Conservation (phyloP, 129 eudicot species). For the Centaurea solstitialis region DNA sequence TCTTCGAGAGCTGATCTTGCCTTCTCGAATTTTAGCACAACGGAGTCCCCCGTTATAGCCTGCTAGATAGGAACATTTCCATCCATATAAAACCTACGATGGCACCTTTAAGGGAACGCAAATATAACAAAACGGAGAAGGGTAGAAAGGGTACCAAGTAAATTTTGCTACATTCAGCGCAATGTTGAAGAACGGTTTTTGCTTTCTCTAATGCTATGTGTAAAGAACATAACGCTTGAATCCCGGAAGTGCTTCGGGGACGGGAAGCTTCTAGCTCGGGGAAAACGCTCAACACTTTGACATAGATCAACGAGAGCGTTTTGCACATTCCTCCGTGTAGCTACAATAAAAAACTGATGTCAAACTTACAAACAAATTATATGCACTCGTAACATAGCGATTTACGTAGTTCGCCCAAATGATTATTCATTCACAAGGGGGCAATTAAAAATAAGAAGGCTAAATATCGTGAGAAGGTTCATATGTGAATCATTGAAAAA, state of each 20-base stretch:
- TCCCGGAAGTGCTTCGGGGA: conserved; percentile 95
- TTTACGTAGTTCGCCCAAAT: not conserved
- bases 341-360: conserved; percentile 44
- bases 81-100: not conserved
- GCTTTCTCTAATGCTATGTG: conserved; percentile 97
- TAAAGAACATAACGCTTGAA: conserved; percentile 93
- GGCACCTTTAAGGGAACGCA: not conserved
- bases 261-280: conserved; percentile 93
- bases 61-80: conserved; percentile 28
- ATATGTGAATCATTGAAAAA: too few relatives aligned
- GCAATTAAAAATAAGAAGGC: too few relatives aligned
- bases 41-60: conserved; percentile 98
- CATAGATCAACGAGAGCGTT: conserved; percentile 60
- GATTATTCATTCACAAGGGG: not conserved
- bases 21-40: conserved; percentile 82
- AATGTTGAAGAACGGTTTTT: conserved; percentile 86
- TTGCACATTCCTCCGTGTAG: conserved; percentile 97
- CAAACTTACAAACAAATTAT: conserved; percentile 10
- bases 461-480: too few relatives aligned
- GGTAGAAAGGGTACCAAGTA: conserved; percentile 64
- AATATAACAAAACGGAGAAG: not conserved
- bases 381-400: not conserved
- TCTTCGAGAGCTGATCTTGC: conserved; percentile 84
- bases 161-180: conserved; percentile 95
- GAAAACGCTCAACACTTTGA: conserved; percentile 71